Evolutionary conservation across 2,329 filamentous ascomycete genomes (phyloP), one percentile per base, ranked within the genome.

Genomic region (Sclerotinia glacialis): DNA sequence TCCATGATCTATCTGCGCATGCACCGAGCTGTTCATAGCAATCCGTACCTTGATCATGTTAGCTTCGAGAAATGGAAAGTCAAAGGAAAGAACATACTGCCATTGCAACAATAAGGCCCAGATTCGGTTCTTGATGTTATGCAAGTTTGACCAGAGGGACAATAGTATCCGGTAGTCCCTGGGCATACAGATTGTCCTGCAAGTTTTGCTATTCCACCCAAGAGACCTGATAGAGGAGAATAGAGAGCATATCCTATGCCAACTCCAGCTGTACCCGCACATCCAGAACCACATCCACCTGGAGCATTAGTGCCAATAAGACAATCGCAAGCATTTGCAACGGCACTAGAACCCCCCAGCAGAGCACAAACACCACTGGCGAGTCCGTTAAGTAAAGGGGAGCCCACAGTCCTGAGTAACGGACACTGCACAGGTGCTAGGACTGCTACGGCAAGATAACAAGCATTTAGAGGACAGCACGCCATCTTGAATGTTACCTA

Each of bases 71-170:
- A 18, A n/a, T 28, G 14, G 12, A 46, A 23, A 18, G 26, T 34
- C 9, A 34, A 18, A 11, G 28, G 21, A 47, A 60, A 60, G 12
- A 7, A 21, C 44, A 6, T 49, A 60, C 56, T 37, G 7, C 31
- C 44, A 18, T 47, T 49, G 44, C 58, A 60, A 49, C 44, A 60
- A 49, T 60, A 60, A 26, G 44, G 58, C 31, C 44, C 58, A 49
- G 58, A 37, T 26, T 28, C 44, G 3, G 42, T 9, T 16, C 21
- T 47, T 34, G 55, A n/a, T 31, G 56, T 37, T 8, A 4, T 34
- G 42, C 44, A 60, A 18, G 28, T 37, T 61, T 49, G 58, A 4
- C 44, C 28, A 7, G 44, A 37, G 21, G 28, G 58, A 49, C 58
- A 61, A 49, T 49, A 61, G 37, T 61, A 60, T 37, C 44, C 44